phyloP scores from a whole-genome alignment of 2,329 filamentous ascomycete genomes.

The Aspergillus calidoustus region DNA sequence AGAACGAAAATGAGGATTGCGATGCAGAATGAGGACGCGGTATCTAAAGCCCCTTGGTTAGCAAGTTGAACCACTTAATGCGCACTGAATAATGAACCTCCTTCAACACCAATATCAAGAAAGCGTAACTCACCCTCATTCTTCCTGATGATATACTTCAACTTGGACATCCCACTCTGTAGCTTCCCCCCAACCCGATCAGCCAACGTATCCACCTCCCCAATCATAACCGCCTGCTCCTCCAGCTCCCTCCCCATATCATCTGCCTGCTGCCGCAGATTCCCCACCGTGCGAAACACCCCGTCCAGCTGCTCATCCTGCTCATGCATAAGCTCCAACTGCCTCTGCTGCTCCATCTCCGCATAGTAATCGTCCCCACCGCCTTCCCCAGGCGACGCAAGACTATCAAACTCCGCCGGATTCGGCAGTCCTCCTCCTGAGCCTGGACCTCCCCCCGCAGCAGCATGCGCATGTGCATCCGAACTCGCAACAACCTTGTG shows the following conservation, averaged over 20 bases:
- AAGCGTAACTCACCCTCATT: conserved; percentile 75
- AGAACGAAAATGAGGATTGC: conserved; percentile 84
- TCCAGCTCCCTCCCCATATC: conserved; percentile 96
- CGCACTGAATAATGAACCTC: conserved; percentile 13
- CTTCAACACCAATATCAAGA: conserved; percentile 2
- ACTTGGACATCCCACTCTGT: conserved; percentile 82
- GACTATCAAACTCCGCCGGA: conserved; percentile 60
- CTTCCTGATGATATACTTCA: conserved; percentile 79
- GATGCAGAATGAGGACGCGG: conserved; percentile 87
- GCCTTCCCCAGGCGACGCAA: conserved; percentile 40
- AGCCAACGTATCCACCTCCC: conserved; percentile 80
- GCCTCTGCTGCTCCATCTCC: conserved; percentile 88
- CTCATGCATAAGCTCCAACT: conserved; percentile 88
- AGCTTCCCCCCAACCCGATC: conserved; percentile 87
- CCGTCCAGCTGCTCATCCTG: conserved; percentile 93
- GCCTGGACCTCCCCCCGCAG: not conserved
- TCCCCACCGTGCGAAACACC: conserved; percentile 91
- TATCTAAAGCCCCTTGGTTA: conserved; percentile 54
- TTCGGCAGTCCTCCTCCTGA: conserved; percentile 57
- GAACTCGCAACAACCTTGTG: conserved; percentile 59
- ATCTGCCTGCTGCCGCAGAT: conserved; percentile 84
- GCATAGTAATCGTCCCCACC: conserved; percentile 68
- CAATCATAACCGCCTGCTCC: conserved; percentile 88
- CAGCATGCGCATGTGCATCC: conserved; percentile 21
- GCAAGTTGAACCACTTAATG: conserved; percentile 14